phyloP scores from a whole-genome alignment of 148 eudicot species.

The Spergularia marina region DNA sequence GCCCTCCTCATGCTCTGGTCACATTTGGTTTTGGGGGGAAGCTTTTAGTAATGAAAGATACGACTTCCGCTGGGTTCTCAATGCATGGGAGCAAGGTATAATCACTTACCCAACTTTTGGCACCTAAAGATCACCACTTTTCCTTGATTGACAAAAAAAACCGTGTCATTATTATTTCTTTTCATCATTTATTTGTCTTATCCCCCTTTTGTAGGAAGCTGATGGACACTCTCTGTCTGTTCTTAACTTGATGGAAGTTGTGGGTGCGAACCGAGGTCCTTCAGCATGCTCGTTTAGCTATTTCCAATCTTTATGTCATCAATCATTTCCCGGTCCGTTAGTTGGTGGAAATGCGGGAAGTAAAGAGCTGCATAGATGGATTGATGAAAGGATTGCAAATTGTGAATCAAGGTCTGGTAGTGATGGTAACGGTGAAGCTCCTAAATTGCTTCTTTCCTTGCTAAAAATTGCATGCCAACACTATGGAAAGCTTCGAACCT shows the following conservation, averaged over 20 bases:
- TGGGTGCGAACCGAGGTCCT: constrained; percentile 35
- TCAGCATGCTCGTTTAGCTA: constrained; percentile 50
- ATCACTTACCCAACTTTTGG: not conserved
- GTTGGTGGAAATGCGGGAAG: constrained; percentile 74
- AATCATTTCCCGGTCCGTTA: constrained; percentile 80
- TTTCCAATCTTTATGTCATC: constrained; percentile 61
- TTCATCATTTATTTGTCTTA: constrained; percentile 12
- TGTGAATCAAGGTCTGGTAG: constrained; percentile 39
- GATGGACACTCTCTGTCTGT: constrained; percentile 56
- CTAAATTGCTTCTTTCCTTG: constrained; percentile 79
- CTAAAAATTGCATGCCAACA: constrained; percentile 87
- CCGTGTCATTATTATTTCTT: not conserved
- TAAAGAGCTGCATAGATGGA: constrained; percentile 85
- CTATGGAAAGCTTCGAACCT: constrained; percentile 91
- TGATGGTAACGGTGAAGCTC: constrained; percentile 48
- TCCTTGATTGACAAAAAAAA: not conserved
- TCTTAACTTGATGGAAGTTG: constrained; percentile 67
- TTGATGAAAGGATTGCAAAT: constrained; percentile 75
- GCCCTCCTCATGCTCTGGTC: constrained; percentile 93
- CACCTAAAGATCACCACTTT: not conserved
- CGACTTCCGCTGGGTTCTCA: constrained; percentile 31
- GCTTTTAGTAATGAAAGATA: constrained; percentile 78
- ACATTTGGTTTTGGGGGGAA: constrained; percentile 98
- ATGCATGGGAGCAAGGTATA: constrained; percentile 68
- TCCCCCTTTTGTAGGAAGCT: constrained; percentile 49